These are phyloP conservation scores for Vigna hirtella DNA, from an alignment of 306 rosid species.

Conservation along the genomic window DNA sequence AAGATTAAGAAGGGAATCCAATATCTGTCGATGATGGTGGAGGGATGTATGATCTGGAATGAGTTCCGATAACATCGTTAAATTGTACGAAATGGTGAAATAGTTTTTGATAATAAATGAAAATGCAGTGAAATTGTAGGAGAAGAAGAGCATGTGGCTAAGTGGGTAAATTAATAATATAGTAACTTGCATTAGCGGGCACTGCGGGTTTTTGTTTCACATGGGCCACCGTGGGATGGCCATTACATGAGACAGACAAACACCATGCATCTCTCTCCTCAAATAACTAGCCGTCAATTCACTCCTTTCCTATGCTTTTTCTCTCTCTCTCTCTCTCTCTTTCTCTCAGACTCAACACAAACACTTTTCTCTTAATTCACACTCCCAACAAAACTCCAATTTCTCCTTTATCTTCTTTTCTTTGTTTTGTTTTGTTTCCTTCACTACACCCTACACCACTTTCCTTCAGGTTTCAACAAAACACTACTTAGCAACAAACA, in stretches of 20 bases:
- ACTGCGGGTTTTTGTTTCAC: constrained; percentile 50
- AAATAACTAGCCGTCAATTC: constrained; percentile 65
- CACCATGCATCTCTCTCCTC: constrained; percentile 44
- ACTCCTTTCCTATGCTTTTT: constrained; percentile 30
- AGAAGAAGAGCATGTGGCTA: constrained; percentile 38
- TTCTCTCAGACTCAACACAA: constrained; percentile 26
- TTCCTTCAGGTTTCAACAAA: neutral
- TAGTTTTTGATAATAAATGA: constrained; percentile 13
- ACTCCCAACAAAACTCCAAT: constrained; percentile 14
- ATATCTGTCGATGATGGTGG: too few species aligned
- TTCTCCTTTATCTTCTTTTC: constrained; percentile 1
- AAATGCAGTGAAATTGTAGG: neutral
- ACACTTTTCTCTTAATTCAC: constrained; percentile 6
- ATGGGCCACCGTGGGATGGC: constrained; percentile 67
- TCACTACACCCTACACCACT: neutral
- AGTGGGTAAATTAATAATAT: constrained; percentile 8
- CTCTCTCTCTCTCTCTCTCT: neutral
- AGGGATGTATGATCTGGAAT: too few species aligned
- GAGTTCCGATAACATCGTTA: neutral
- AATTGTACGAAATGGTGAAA: neutral
- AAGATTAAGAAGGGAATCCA: too few species aligned
- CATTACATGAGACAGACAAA: constrained; percentile 43
- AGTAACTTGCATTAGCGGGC: constrained; percentile 31
- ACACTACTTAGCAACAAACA: neutral
- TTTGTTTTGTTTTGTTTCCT: neutral